Evolutionary conservation across 257 asterid genomes (phyloP).

Genomic region (Thymus mandschuricus): DNA sequence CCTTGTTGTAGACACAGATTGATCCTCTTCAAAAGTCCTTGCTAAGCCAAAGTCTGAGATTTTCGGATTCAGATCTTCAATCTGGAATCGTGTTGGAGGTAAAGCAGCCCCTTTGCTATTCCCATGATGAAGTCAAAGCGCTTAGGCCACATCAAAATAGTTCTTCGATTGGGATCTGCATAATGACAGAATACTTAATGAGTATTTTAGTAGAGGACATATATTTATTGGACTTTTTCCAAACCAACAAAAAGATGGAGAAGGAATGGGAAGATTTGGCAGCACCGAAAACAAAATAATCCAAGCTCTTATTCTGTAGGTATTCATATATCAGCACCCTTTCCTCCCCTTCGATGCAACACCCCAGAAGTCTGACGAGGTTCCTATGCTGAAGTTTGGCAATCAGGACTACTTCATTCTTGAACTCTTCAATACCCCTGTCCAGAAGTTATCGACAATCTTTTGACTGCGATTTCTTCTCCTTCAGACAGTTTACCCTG

Average conservation of each 20-base stretch:
- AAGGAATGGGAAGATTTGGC: background rate
- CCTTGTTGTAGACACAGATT: conserved; percentile 35
- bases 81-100: conserved; percentile 56
- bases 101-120: conserved; percentile 44
- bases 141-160: conserved; percentile 40
- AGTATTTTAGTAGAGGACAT: background rate
- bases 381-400: too few relatives aligned
- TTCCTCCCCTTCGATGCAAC: too few relatives aligned
- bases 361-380: too few relatives aligned
- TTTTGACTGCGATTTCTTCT: too few relatives aligned
- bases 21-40: conserved; percentile 39
- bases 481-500: too few relatives aligned
- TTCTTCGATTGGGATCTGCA: conserved; percentile 28
- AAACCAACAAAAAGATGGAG: background rate
- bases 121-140: conserved; percentile 42
- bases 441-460: too few relatives aligned
- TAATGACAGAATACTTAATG: background rate
- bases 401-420: too few relatives aligned
- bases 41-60: conserved; percentile 58
- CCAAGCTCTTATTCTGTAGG: background rate
- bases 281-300: background rate
- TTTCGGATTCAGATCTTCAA: conserved; percentile 43
- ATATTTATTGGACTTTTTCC: background rate
- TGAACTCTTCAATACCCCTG: too few relatives aligned
- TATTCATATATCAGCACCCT: background rate